A percentile compares a stretch with the other conserved stretches of the same genome.
These are phyloP conservation scores for Colletotrichum ledebouriae DNA, from an alignment of 2,329 filamentous ascomycete genomes.

Conservation along the genomic window DNA sequence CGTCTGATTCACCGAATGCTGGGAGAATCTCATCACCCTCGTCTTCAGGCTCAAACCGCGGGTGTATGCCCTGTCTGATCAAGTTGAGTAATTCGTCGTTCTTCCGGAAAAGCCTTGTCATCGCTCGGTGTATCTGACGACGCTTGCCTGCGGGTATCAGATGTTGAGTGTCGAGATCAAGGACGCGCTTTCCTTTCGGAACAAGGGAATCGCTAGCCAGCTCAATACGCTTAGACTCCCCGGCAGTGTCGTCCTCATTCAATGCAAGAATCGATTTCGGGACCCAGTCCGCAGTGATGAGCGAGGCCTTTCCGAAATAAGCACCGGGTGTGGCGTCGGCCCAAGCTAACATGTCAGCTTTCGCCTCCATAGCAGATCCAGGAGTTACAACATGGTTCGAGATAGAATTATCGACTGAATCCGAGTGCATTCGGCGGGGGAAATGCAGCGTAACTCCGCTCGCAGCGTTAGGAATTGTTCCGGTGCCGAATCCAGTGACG, in stretches of 20 bases:
- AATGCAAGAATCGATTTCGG: slow-evolving; percentile 20
- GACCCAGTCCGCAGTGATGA: slow-evolving; percentile 43
- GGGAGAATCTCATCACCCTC: slow-evolving; percentile 53
- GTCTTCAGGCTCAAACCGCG: slow-evolving; percentile 67
- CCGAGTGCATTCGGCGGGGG: neutral
- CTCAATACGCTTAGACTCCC: neutral
- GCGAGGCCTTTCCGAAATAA: slow-evolving; percentile 53
- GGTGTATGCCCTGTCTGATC: slow-evolving; percentile 31
- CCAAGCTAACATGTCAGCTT: slow-evolving; percentile 32
- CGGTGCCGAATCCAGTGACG: slow-evolving; percentile 41
- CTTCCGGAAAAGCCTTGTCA: slow-evolving; percentile 56
- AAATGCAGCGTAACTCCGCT: slow-evolving; percentile 28
- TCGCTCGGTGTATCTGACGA: slow-evolving; percentile 56
- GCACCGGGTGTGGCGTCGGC: slow-evolving; percentile 45
- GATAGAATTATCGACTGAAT: neutral
- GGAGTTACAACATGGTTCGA: neutral
- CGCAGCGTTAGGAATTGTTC: slow-evolving; percentile 23
- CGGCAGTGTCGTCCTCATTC: neutral
- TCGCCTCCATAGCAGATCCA: neutral
- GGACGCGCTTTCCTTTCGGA: neutral
- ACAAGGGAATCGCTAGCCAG: slow-evolving; percentile 26
- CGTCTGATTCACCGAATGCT: slow-evolving; percentile 47
- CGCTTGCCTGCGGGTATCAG: slow-evolving; percentile 58
- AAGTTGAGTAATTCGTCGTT: slow-evolving; percentile 34
- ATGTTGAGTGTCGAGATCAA: neutral